phyloP scores from a whole-genome alignment of 129 eudicot species.

The Pittosporum tobira region DNA sequence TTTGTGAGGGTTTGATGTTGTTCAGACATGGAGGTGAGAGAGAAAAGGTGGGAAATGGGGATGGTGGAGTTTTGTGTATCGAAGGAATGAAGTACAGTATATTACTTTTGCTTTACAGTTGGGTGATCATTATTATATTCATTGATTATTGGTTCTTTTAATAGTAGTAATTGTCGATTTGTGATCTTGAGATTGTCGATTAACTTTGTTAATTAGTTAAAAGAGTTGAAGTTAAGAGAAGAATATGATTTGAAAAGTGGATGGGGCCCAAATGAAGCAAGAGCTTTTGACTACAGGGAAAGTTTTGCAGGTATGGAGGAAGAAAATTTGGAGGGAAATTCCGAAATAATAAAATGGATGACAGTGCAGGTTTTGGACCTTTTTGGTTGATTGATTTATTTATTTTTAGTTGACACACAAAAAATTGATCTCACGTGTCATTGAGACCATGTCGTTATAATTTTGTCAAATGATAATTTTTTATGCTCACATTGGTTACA shows the following conservation, averaged over 20 bases:
- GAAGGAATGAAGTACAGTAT: constrained; percentile 17
- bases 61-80: constrained; percentile 16
- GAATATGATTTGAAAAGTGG: constrained; percentile 24
- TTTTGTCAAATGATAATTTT: no score
- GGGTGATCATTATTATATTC: constrained; percentile 25
- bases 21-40: background rate
- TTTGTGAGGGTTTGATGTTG: constrained; percentile 12
- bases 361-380: constrained; percentile 6
- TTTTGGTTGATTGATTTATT: background rate
- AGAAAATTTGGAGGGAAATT: constrained; percentile 44
- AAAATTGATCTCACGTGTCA: background rate
- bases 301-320: constrained; percentile 57
- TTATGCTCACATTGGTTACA: no score
- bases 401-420: background rate
- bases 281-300: constrained; percentile 67
- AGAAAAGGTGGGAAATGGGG: background rate
- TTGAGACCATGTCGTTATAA: constrained; percentile 11
- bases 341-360: constrained; percentile 5
- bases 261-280: constrained; percentile 31
- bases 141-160: constrained; percentile 12
- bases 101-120: constrained; percentile 36
- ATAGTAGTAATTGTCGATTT: constrained; percentile 5
- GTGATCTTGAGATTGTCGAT: constrained; percentile 5
- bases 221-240: background rate
- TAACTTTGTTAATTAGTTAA: constrained; percentile 2